Base-by-base conservation (phyloP, 139 green algal genomes). In the Asterochloris erici region DNA sequence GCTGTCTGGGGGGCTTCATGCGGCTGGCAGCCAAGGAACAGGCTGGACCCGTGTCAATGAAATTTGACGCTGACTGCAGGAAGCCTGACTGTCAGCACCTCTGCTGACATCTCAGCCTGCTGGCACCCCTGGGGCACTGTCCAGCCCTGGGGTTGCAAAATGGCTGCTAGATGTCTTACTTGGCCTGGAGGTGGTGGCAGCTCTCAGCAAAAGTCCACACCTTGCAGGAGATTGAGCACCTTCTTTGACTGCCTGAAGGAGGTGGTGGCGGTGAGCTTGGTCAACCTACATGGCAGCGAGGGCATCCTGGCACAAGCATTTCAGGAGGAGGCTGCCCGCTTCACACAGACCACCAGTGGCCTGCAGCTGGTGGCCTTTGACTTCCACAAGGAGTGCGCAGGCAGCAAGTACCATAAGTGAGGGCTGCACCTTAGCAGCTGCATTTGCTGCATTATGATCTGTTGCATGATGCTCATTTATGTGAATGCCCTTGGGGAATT, bases 331-430 rank as follows among this genome's bases (percentile, higher is more conserved):
- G 83, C 77, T 0, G 62, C 74, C 26, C 83, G 75, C 29, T 87
- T 85, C 79, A 60, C 63, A 11, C 19, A 78, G n/a, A 68, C 68
- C 15, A 47, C 68, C 11, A 23, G 60, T 17, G 78, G 79, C 71
- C 87, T 93, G 73, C 79, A 81, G 12, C 82, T 93, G 79, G 85
- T 95, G 14, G 79, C 87, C 63, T 98, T 98, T 87, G 95, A 98
- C 88, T 98, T 98, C 84, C 94, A 97, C 87, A 91, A 94, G 83
- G 86, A 96, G 87, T 98, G 95, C 86, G 91, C 89, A n/a, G 87
- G 88, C n/a, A 91, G 85, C 69, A 85, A 91, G 68, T 94, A 97
- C 84, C 63, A 93, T 13, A 85, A 82, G 88, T 88, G n/a, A 68
- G 81, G 16, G 14, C 38, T 54, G 38, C 38, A 54, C 38, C 38